Conservation (phyloP, 345 rosid genomes). For the Eucalyptus pumila region DNA sequence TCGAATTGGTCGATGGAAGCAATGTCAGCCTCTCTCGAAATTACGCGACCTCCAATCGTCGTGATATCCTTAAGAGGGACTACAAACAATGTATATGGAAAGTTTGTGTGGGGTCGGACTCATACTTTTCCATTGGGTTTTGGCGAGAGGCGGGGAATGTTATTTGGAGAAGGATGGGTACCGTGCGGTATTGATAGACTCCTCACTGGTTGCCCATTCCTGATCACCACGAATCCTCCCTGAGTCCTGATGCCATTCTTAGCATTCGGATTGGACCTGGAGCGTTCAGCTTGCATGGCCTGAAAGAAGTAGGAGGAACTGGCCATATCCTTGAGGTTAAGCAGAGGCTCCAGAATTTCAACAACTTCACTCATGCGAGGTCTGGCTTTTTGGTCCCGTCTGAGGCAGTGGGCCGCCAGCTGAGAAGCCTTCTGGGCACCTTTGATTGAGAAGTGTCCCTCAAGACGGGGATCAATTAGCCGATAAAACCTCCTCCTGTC, state of each 20-base stretch:
- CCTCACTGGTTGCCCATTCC: constrained; percentile 27
- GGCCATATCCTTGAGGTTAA: constrained; percentile 64
- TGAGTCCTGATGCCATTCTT: constrained; percentile 17
- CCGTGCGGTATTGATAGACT: constrained; percentile 22
- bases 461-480: constrained; percentile 81
- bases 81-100: not conserved
- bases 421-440: constrained; percentile 86
- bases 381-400: constrained; percentile 86
- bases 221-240: constrained; percentile 14
- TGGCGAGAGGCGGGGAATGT: constrained; percentile 27
- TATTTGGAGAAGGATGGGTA: constrained; percentile 30
- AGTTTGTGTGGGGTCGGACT: not conserved
- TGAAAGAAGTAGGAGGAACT: constrained; percentile 34
- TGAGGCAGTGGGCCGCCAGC: constrained; percentile 75
- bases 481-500: constrained; percentile 72
- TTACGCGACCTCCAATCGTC: not conserved
- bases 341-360: constrained; percentile 57
- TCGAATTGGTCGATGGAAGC: not conserved
- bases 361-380: constrained; percentile 92
- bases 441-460: constrained; percentile 83
- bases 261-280: constrained; percentile 2
- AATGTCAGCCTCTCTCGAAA: not conserved
- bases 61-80: not conserved
- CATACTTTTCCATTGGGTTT: constrained; percentile 12
- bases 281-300: constrained; percentile 5